A percentile compares a stretch with the other conserved stretches of the same genome.
Conservation (phyloP, 1,284 basidiomycete species). For the Ganoderma lucidum region DNA sequence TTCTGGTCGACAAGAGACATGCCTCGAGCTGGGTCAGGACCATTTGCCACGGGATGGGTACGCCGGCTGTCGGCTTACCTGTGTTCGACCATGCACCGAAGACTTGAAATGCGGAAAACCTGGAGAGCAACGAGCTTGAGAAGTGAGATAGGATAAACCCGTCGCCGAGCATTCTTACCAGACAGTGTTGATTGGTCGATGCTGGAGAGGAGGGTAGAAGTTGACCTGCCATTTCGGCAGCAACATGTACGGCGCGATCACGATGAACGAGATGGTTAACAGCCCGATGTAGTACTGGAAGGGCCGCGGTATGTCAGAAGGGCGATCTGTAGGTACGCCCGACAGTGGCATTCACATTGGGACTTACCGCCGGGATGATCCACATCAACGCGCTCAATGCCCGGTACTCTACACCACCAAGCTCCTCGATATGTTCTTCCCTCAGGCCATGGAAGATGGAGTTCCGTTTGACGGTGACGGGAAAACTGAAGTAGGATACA, state of each 20-base stretch:
- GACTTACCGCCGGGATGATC: constrained; percentile 42
- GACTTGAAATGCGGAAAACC: constrained; percentile 68
- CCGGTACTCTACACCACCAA: constrained; percentile 96
- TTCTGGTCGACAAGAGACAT: constrained; percentile 67
- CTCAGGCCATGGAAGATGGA: constrained; percentile 87
- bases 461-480: constrained; percentile 77
- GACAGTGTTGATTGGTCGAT: constrained; percentile 47
- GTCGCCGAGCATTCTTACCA: constrained; percentile 43
- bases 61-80: constrained; percentile 54
- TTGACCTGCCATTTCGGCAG: constrained; percentile 42
- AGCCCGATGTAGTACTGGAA: constrained; percentile 55
- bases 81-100: constrained; percentile 71
- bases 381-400: constrained; percentile 83
- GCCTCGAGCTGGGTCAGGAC: constrained; percentile 42
- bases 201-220: constrained; percentile 41
- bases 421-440: constrained; percentile 85
- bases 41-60: neutral
- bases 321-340: neutral
- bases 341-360: constrained; percentile 9
- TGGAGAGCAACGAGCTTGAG: constrained; percentile 18
- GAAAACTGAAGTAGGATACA: constrained; percentile 88
- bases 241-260: constrained; percentile 52
- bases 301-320: neutral
- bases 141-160: neutral
- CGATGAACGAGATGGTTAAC: constrained; percentile 69